These are phyloP conservation scores for Macrophomina pseudophaseolina DNA, from an alignment of 2,329 filamentous ascomycete species.

Conservation along the genomic window DNA sequence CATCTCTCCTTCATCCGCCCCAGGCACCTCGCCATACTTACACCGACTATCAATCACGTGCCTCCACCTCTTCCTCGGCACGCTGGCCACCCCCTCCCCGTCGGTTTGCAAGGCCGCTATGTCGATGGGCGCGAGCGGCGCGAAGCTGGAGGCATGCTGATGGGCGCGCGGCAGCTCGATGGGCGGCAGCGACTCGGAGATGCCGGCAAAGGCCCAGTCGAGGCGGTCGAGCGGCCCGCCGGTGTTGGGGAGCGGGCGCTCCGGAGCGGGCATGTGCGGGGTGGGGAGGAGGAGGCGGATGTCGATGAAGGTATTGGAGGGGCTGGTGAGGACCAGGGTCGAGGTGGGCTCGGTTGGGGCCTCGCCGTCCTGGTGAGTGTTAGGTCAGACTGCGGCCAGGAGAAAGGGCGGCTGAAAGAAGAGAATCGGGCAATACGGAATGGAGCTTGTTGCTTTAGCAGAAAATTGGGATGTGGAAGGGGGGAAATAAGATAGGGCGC, in stretches of 20 bases:
- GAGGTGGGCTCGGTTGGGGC: slow-evolving; percentile 64
- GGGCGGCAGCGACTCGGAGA: slow-evolving; percentile 38
- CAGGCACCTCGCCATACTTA: slow-evolving; percentile 33
- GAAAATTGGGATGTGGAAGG: neutral
- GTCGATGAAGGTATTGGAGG: slow-evolving; percentile 64
- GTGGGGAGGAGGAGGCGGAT: slow-evolving; percentile 56
- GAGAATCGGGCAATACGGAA: too few species aligned
- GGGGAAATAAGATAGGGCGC: neutral
- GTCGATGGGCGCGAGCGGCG: slow-evolving; percentile 30
- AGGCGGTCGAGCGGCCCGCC: slow-evolving; percentile 46
- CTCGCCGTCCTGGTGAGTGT: slow-evolving; percentile 32
- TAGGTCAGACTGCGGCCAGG: neutral
- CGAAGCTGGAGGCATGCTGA: slow-evolving; percentile 14
- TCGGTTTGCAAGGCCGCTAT: neutral
- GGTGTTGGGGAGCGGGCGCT: slow-evolving; percentile 31
- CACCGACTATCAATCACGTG: slow-evolving; percentile 67
- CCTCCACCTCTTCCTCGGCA: slow-evolving; percentile 53
- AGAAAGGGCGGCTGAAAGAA: neutral
- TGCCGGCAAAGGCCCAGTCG: slow-evolving; percentile 71
- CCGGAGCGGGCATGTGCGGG: slow-evolving; percentile 9
- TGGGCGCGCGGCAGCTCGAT: slow-evolving; percentile 32
- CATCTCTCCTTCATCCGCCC: slow-evolving; percentile 64
- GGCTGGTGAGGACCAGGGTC: slow-evolving; percentile 69
- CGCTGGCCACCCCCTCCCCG: neutral
- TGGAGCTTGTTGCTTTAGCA: too few species aligned